These are phyloP conservation scores for Fistulinella staudtii DNA, from an alignment of 1,284 basidiomycete genomes.

Conservation along the genomic window DNA sequence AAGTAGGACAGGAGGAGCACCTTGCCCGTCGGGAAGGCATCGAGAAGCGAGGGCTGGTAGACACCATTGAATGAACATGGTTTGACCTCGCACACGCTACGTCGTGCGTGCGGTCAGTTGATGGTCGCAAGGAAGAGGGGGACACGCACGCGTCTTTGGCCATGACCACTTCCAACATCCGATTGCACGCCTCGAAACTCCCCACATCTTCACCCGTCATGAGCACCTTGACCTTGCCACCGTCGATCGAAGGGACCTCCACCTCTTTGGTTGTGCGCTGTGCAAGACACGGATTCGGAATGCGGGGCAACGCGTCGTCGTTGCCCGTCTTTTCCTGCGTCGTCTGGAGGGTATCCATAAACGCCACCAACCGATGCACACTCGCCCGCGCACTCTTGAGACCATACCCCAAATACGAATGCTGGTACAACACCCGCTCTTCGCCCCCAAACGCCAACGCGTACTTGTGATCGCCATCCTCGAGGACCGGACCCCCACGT, in stretches of 20 bases:
- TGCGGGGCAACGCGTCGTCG: constrained; percentile 15
- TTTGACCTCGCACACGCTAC: constrained; percentile 75
- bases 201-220: constrained; percentile 82
- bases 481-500: constrained; percentile 45
- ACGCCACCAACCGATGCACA: constrained; percentile 88
- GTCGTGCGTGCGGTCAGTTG: background rate
- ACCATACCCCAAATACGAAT: constrained; percentile 95
- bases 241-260: constrained; percentile 68
- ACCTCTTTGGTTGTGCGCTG: constrained; percentile 63
- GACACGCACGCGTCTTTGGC: constrained; percentile 87
- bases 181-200: constrained; percentile 82
- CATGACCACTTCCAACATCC: constrained; percentile 87
- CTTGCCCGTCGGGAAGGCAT: constrained; percentile 80
- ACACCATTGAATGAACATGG: constrained; percentile 97
- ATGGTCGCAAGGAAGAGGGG: constrained; percentile 2
- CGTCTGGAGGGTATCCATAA: constrained; percentile 61
- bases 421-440: constrained; percentile 81
- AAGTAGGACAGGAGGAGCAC: constrained; percentile 93
- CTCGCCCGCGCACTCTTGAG: constrained; percentile 86
- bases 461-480: constrained; percentile 93
- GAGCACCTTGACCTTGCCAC: constrained; percentile 57
- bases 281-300: constrained; percentile 78
- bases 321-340: constrained; percentile 5
- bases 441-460: constrained; percentile 74
- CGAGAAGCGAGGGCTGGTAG: constrained; percentile 92